Base-by-base conservation (phyloP, 176 grass and related monocot genomes). In the Tuctoria greenei region DNA sequence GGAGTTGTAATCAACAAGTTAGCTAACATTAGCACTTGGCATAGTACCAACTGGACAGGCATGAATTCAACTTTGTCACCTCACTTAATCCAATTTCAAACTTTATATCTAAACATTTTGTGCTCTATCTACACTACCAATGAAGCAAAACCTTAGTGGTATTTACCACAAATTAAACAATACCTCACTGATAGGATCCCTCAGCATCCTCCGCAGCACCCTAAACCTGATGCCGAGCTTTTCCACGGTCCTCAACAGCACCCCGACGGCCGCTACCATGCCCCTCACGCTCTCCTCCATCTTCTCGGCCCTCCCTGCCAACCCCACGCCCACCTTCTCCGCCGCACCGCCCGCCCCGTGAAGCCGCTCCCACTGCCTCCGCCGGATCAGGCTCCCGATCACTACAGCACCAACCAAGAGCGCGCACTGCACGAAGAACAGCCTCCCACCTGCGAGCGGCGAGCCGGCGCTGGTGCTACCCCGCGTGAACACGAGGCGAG, bases 151-250 rank as follows among this genome's bases (percentile, higher is more conserved):
- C 18, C 35, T 47, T 0, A 31, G 65, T 4, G 26, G 37, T 47
- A 38, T 5, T 6, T 28, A 66, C 27, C 35, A 59, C 16, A 40
- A 21, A 50, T 39, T 37, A 28, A 67, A 46, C 40, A 84, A 62
- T 88, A 97, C 95, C 86, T 92, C 84, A 55, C 37, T 47, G 81
- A 93, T 88, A 17, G 88, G 75, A 74, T 88, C 88, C 75, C 82
- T 79, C 69, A 97, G 35, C 34, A 81, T 69, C 70, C 87, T 85
- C 67, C 84, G 86, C 54, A 87, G 71, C 77, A 92, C 83, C 72
- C 86, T 86, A 88, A 97, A 90, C 63, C 76, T 91, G 74, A 89
- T 56, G 21, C 84, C 84, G 8, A 97, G 84, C 77, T 90, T 97
- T 86, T 92, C 95, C 2, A 94, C 84, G 6, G 79, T 81, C 69